These are phyloP conservation scores for Liriodendron chinense DNA, from an alignment of 164 flowering plant species.

Conservation along the genomic window DNA sequence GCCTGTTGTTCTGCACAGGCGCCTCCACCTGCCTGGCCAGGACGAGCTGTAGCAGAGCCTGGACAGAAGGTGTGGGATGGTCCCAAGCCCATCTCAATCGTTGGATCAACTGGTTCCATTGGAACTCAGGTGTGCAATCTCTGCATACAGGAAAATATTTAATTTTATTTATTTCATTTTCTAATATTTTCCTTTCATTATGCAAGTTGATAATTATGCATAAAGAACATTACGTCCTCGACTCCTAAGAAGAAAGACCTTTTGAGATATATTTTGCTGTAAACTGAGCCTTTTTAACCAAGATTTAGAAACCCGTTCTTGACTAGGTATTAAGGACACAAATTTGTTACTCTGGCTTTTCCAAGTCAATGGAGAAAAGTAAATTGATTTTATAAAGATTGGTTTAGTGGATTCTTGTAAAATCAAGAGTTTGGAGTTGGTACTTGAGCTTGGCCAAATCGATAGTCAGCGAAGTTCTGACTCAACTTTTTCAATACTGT, in stretches of 20 bases:
- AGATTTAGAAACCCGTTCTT: not conserved
- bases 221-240: too few species aligned
- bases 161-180: too few species aligned
- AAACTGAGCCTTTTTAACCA: not conserved
- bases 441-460: not conserved
- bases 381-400: too few species aligned
- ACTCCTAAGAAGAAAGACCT: not conserved
- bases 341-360: too few species aligned
- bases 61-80: slow-evolving; percentile 73
- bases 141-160: not conserved
- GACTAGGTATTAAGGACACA: too few species aligned
- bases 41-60: slow-evolving; percentile 64
- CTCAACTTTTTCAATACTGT: not conserved
- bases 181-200: not conserved
- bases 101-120: slow-evolving; percentile 97
- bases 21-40: slow-evolving; percentile 99
- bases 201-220: too few species aligned
- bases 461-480: not conserved
- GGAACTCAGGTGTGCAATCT: slow-evolving; percentile 78
- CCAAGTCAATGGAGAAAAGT: too few species aligned
- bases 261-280: not conserved
- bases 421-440: not conserved
- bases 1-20: slow-evolving; percentile 57
- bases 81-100: slow-evolving; percentile 85
- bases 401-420: not conserved